Evolutionary conservation across 2,329 filamentous ascomycete species (phyloP).

Genomic region (Ophiosphaerella narmari): DNA sequence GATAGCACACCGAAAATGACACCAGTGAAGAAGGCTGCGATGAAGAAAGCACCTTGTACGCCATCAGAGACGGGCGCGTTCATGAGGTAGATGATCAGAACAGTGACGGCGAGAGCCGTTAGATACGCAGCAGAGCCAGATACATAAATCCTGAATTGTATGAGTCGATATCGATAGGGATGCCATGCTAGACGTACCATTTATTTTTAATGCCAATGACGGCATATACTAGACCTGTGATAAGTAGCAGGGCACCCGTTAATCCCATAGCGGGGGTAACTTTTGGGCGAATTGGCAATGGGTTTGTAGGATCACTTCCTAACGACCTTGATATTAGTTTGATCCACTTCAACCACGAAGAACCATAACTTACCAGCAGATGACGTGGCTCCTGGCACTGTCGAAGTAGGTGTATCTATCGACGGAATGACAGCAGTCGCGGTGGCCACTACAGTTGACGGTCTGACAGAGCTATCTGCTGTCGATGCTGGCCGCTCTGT

Average conservation of each 20-base stretch:
- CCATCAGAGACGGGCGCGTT: conserved; percentile 73
- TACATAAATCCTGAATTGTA: conserved; percentile 39
- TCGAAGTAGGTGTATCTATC: conserved; percentile 19
- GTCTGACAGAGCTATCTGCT: conserved; percentile 11
- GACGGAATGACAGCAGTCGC: conserved; percentile 19
- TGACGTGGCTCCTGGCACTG: conserved; percentile 21
- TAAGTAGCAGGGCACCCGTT: conserved; percentile 75
- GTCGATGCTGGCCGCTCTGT: conserved; percentile 19
- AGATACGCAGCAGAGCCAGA: conserved; percentile 81
- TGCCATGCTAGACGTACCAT: conserved; percentile 50
- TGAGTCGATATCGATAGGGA: conserved; percentile 15
- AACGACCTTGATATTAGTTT: neutral
- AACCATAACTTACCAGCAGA: conserved; percentile 18
- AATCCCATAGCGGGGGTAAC: conserved; percentile 84
- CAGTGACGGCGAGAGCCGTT: conserved; percentile 72
- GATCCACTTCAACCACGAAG: neutral
- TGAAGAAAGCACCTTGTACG: conserved; percentile 84
- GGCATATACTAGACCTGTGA: conserved; percentile 71
- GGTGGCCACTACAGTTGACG: conserved; percentile 8
- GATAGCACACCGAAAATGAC: conserved; percentile 73
- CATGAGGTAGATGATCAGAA: conserved; percentile 90
- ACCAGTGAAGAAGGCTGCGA: conserved; percentile 75
- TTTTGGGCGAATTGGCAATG: conserved; percentile 71
- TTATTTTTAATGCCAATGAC: conserved; percentile 83
- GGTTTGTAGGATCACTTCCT: conserved; percentile 18